Evolutionary conservation across 805 yeast species (phyloP).

Genomic region (Metschnikowia cerradonensis): DNA sequence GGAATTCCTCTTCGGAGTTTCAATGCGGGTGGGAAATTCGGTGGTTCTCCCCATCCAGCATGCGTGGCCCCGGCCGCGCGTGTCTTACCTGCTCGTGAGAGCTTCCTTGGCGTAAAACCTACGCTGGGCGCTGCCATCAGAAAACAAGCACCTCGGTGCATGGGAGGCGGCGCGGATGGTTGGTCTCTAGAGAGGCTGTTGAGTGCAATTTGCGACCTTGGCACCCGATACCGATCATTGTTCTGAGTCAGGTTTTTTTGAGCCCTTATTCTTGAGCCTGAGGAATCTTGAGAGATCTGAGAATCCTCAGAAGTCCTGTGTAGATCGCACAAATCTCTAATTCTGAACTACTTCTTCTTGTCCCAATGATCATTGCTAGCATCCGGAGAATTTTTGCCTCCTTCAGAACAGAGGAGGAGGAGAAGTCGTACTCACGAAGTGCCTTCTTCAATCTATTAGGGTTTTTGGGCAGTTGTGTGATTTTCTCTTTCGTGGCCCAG

Average conservation of each 20-base stretch:
- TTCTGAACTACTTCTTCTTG: not conserved
- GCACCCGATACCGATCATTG: conserved; percentile 66
- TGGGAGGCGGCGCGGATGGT: conserved; percentile 60
- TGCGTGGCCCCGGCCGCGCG: conserved; percentile 6
- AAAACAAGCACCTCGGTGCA: conserved; percentile 36
- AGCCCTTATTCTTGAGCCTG: too few species aligned
- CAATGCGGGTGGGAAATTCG: conserved; percentile 60
- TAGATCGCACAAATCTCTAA: not conserved
- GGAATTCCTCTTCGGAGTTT: conserved; percentile 2
- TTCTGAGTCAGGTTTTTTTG: conserved; percentile 38
- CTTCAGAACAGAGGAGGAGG: conserved; percentile 83
- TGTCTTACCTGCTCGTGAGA: conserved; percentile 46
- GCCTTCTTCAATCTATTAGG: conserved; percentile 80
- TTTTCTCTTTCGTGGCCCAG: conserved; percentile 78
- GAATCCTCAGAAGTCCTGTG: not conserved
- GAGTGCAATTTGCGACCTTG: conserved; percentile 59
- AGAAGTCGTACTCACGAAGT: conserved; percentile 65
- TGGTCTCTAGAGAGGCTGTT: conserved; percentile 46
- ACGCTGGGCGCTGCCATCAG: conserved; percentile 60
- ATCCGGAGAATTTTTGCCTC: conserved; percentile 76
- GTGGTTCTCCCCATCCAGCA: conserved; percentile 48
- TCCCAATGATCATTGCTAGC: conserved; percentile 60
- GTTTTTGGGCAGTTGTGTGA: conserved; percentile 73
- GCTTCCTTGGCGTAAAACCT: conserved; percentile 48
- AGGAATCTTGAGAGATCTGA: too few species aligned